Evolutionary conservation across 257 asterid species (phyloP).

Genomic region (Cordia subcordata): DNA sequence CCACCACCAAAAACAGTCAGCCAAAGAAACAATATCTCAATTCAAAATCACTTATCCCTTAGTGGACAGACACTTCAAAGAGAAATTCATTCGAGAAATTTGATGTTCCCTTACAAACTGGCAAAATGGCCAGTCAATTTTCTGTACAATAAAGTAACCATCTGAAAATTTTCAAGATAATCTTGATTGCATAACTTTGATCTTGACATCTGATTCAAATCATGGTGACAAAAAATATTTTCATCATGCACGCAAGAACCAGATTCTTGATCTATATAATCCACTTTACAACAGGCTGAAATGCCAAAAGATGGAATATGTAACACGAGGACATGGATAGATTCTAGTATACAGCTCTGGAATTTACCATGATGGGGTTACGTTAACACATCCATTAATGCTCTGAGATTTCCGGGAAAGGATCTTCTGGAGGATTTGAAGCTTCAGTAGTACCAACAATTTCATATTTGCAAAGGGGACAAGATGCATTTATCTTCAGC

Average conservation of each 20-base stretch:
- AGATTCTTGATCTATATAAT: not conserved
- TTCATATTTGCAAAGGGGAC: constrained; percentile 18
- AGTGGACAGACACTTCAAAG: no score
- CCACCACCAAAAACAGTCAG: no score
- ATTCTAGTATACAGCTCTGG: not conserved
- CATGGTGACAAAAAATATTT: not conserved
- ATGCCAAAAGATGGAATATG: not conserved
- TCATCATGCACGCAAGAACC: not conserved
- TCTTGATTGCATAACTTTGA: no score
- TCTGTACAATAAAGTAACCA: not conserved
- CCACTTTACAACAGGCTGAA: not conserved
- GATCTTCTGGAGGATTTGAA: not conserved
- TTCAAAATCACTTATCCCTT: no score
- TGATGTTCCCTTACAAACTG: not conserved
- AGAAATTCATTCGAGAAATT: no score
- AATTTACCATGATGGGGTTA: not conserved
- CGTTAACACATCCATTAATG: not conserved
- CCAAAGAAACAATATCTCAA: no score
- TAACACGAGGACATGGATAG: not conserved
- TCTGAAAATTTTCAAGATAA: not conserved
- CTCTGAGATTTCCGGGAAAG: not conserved
- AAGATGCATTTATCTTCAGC: constrained; percentile 17
- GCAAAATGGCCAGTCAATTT: not conserved
- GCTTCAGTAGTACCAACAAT: not conserved
- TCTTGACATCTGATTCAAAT: no score